Evolutionary conservation across 768 basidiomycete genomes (phyloP).

Genomic region (Macrolepiota albuminosa): DNA sequence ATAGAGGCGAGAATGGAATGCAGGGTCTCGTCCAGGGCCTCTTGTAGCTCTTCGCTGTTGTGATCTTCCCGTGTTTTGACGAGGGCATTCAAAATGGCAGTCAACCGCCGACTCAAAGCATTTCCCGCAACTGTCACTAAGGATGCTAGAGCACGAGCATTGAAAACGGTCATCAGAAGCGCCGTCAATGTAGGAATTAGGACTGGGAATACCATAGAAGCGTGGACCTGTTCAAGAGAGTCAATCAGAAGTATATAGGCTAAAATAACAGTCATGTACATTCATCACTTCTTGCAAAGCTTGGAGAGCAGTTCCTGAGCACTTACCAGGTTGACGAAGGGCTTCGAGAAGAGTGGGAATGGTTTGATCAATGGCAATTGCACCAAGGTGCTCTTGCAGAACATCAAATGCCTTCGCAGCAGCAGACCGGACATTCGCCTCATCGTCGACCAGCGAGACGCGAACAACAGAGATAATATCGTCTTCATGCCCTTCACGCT

Average conservation of each 20-base stretch:
- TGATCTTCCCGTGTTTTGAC: slow-evolving; percentile 73
- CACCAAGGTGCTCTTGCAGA: slow-evolving; percentile 88
- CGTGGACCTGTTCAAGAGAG: slow-evolving; percentile 62
- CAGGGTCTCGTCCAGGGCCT: slow-evolving; percentile 72
- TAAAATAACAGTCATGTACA: slow-evolving; percentile 40
- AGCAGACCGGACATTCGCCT: slow-evolving; percentile 79
- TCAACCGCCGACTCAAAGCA: slow-evolving; percentile 81
- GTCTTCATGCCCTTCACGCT: slow-evolving; percentile 84
- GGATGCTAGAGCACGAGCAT: slow-evolving; percentile 84
- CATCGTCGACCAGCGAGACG: slow-evolving; percentile 81
- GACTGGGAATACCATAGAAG: slow-evolving; percentile 94
- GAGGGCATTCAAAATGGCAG: slow-evolving; percentile 71
- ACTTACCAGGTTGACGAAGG: slow-evolving; percentile 85
- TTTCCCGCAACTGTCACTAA: slow-evolving; percentile 92
- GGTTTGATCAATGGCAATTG: slow-evolving; percentile 91
- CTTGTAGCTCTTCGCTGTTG: slow-evolving; percentile 60
- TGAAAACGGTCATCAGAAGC: slow-evolving; percentile 91
- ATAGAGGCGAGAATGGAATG: slow-evolving; percentile 74
- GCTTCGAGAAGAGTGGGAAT: slow-evolving; percentile 94
- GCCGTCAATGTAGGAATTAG: slow-evolving; percentile 90
- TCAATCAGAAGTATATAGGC: background rate
- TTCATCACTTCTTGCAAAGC: slow-evolving; percentile 93
- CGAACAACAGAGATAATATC: slow-evolving; percentile 86
- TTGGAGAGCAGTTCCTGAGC: slow-evolving; percentile 92
- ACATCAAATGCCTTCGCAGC: slow-evolving; percentile 88